A percentile compares a stretch with the other conserved stretches of the same genome.
Evolutionary conservation across 495 filamentous ascomycete species (phyloP).

Genomic region (Podospora conica): DNA sequence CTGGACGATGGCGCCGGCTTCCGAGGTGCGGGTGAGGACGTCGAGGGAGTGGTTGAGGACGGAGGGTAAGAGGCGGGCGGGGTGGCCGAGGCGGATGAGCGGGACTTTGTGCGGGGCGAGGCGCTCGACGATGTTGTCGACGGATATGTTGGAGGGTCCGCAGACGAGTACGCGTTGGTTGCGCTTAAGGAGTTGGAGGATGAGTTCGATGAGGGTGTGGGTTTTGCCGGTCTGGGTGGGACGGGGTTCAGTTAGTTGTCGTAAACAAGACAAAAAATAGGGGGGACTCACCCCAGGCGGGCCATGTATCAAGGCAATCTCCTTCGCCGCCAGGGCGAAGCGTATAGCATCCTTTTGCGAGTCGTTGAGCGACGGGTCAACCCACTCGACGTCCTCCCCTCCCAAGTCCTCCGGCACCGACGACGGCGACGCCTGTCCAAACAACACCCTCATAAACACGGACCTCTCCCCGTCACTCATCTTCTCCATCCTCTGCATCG

Average conservation of each 20-base stretch:
- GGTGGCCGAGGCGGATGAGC: conserved; percentile 86
- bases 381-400: conserved; percentile 56
- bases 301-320: conserved; percentile 91
- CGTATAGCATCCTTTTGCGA: conserved; percentile 86
- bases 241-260: neutral
- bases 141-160: conserved; percentile 91
- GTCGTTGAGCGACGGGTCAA: conserved; percentile 75
- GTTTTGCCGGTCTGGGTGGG: conserved; percentile 78
- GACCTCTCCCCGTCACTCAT: conserved; percentile 65
- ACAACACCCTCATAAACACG: conserved; percentile 72
- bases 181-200: conserved; percentile 71
- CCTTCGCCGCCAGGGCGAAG: conserved; percentile 75
- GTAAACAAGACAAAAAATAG: neutral
- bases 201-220: conserved; percentile 91
- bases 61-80: conserved; percentile 81
- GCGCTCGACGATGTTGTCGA: conserved; percentile 98
- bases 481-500: conserved; percentile 73
- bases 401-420: conserved; percentile 42
- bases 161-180: conserved; percentile 80
- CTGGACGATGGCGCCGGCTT: conserved; percentile 82
- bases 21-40: conserved; percentile 83
- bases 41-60: conserved; percentile 88
- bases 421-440: conserved; percentile 61
- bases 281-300: conserved; percentile 62
- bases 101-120: conserved; percentile 76